Evolutionary conservation across 2,329 filamentous ascomycete genomes (phyloP).

Genomic region (Emergomyces orientalis): DNA sequence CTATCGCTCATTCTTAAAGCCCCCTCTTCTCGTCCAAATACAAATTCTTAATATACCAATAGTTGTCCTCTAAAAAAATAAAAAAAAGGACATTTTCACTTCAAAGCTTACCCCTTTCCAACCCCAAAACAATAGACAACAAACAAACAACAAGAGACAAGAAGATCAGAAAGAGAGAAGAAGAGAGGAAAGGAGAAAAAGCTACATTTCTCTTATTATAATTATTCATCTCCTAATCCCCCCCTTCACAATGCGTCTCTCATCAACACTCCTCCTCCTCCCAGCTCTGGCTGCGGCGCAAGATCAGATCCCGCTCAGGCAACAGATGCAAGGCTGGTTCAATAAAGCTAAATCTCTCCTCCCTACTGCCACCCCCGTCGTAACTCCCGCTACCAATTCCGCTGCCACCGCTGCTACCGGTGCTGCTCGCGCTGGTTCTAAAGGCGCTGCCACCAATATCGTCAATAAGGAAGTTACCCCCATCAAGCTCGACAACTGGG

Average conservation of each 20-base stretch:
- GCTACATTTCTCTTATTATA: neutral
- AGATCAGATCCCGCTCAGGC: slow-evolving; percentile 45
- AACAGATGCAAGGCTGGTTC: slow-evolving; percentile 40
- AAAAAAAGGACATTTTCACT: neutral
- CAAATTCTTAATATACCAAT: too few relatives aligned
- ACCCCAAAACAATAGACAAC: neutral
- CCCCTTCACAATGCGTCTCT: slow-evolving; percentile 16
- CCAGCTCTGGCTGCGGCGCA: slow-evolving; percentile 65
- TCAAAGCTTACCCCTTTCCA: neutral
- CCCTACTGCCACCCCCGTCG: slow-evolving; percentile 38
- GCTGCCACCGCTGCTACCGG: slow-evolving; percentile 28
- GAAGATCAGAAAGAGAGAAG: neutral
- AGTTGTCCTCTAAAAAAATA: too few relatives aligned
- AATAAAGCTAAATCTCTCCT: slow-evolving; percentile 47
- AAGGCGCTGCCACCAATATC: slow-evolving; percentile 39
- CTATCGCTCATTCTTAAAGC: too few relatives aligned
- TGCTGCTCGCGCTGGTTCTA: slow-evolving; percentile 24
- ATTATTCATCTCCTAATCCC: neutral
- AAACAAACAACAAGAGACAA: neutral
- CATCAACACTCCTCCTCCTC: slow-evolving; percentile 53
- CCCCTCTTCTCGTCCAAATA: too few relatives aligned
- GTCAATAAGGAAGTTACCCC: slow-evolving; percentile 43
- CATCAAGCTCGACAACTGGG: slow-evolving; percentile 50
- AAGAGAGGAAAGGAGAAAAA: too few relatives aligned
- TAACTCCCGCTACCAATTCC: slow-evolving; percentile 27